Conservation (phyloP, 108 stramenopile genomes). For the Stephanodiscus minutulus region DNA sequence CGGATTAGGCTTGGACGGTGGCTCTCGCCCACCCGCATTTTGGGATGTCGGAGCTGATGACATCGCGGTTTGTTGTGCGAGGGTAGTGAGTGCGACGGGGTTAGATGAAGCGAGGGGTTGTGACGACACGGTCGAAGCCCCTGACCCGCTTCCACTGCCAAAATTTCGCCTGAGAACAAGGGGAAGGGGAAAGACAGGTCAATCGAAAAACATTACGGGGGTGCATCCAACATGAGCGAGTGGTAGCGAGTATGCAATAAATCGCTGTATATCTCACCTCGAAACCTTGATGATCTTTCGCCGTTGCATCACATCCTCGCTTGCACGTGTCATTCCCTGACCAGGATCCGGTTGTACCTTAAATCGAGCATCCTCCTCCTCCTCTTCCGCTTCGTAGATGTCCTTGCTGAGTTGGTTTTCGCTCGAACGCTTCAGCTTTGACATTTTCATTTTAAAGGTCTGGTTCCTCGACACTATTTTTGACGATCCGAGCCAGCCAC, state of each 20-base stretch:
- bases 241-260: neutral
- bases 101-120: slow-evolving; percentile 7
- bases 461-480: too few relatives aligned
- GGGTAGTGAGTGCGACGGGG: slow-evolving; percentile 13
- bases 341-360: slow-evolving; percentile 36
- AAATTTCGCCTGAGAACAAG: neutral
- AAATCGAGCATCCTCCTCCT: slow-evolving; percentile 28
- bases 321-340: slow-evolving; percentile 32
- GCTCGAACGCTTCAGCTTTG: slow-evolving; percentile 27
- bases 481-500: too few relatives aligned
- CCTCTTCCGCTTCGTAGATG: slow-evolving; percentile 14
- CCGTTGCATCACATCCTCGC: slow-evolving; percentile 25
- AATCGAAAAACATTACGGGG: neutral
- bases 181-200: neutral
- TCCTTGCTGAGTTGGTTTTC: slow-evolving; percentile 37
- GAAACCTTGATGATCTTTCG: slow-evolving; percentile 32
- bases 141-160: slow-evolving; percentile 2
- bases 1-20: slow-evolving; percentile 27
- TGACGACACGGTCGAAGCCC: slow-evolving; percentile 7
- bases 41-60: neutral
- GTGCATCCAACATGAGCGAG: neutral
- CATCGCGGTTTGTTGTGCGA: slow-evolving; percentile 7
- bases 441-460: neutral
- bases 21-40: neutral
- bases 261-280: slow-evolving; percentile 15